These are phyloP conservation scores for Debaryomycetaceae sp. DNA, from an alignment of 1,139 yeast species.

Conservation along the genomic window DNA sequence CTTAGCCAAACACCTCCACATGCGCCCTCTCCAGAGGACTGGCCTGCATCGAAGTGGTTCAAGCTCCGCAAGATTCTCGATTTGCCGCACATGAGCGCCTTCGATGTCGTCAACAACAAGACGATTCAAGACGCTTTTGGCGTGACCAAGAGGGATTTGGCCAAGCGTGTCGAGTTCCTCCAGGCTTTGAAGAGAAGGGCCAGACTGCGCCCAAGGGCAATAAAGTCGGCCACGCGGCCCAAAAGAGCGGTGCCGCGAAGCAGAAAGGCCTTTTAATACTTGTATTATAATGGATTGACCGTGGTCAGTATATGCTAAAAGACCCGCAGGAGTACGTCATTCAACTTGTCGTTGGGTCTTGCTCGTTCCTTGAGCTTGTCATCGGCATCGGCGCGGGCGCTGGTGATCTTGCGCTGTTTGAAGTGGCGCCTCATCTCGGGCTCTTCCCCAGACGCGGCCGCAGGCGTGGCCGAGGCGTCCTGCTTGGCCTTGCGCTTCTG, in stretches of 20 bases:
- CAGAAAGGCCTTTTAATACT: background rate
- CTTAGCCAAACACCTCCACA: background rate
- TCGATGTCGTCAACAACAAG: conserved; percentile 22
- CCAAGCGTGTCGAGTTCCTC: conserved; percentile 22
- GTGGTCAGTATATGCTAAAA: conserved; percentile 14
- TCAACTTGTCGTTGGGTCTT: conserved; percentile 41
- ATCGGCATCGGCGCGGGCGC: conserved; percentile 63
- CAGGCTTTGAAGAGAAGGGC: conserved; percentile 12
- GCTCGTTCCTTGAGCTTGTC: conserved; percentile 40
- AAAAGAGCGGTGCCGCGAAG: background rate
- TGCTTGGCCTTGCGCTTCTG: conserved; percentile 40
- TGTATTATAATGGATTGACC: conserved; percentile 1
- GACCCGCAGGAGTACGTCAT: conserved; percentile 40
- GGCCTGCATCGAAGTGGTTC: conserved; percentile 24
- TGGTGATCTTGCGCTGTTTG: conserved; percentile 59
- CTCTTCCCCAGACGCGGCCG: too few species aligned
- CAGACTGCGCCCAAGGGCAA: background rate
- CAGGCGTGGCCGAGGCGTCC: too few species aligned
- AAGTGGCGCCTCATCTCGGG: conserved; percentile 47
- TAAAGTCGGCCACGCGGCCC: background rate
- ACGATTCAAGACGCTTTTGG: conserved; percentile 17
- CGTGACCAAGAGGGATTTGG: conserved; percentile 15
- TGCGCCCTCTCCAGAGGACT: conserved; percentile 10
- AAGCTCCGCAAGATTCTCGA: conserved; percentile 19
- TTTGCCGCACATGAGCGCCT: conserved; percentile 14